Evolutionary conservation across 345 rosid species (phyloP).

Genomic region (Lumnitzera racemosa): DNA sequence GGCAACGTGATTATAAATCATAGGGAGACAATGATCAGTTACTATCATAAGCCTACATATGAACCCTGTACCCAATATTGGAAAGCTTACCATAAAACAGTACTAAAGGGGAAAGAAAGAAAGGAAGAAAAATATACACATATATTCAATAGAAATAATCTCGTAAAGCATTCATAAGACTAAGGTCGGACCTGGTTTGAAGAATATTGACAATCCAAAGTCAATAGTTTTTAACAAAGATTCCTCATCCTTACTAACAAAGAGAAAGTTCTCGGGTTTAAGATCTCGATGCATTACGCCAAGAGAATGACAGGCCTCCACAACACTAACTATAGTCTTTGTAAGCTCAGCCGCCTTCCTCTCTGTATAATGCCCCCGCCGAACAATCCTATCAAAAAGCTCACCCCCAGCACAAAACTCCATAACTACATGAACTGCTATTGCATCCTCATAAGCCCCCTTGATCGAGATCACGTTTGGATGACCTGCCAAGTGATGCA

Average conservation of each 20-base stretch:
- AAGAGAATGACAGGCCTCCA: constrained; percentile 41
- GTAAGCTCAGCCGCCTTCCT: constrained; percentile 40
- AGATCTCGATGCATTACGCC: constrained; percentile 47
- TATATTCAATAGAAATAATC: no score
- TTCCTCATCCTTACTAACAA: constrained; percentile 29
- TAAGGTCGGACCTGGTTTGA: constrained; percentile 30
- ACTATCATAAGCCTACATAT: no score
- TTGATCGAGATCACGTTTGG: constrained; percentile 31
- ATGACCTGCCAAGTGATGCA: constrained; percentile 44
- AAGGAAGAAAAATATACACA: no score
- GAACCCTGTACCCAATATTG: no score
- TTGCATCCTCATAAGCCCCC: constrained; percentile 39
- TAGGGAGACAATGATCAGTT: no score
- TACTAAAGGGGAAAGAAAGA: no score
- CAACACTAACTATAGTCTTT: constrained; percentile 38
- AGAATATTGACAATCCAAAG: constrained; percentile 39
- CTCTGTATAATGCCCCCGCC: constrained; percentile 37
- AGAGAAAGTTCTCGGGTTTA: constrained; percentile 45
- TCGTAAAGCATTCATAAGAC: not conserved
- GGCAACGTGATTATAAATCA: no score
- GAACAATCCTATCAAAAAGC: constrained; percentile 38
- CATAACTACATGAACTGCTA: constrained; percentile 43
- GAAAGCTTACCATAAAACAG: no score
- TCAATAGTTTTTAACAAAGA: constrained; percentile 36
- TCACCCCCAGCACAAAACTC: constrained; percentile 42